Percentiles rank a stretch among this genome's conserved stretches.
Conservation (phyloP, 768 basidiomycete species). For the Podaxis sp. region DNA sequence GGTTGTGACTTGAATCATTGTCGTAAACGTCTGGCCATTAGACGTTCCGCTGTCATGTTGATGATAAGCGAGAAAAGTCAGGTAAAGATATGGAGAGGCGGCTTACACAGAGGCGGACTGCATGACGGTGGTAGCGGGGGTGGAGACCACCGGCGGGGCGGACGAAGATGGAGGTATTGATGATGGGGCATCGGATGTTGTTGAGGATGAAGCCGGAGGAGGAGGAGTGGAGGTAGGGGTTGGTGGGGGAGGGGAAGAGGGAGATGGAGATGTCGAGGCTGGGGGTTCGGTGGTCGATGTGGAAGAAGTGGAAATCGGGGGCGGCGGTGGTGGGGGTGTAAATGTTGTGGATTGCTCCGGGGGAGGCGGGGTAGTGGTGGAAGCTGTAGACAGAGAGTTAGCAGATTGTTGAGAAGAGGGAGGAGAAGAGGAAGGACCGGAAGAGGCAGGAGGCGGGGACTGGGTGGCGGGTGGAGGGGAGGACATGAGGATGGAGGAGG, state of each 20-base stretch:
- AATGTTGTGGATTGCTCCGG: not conserved
- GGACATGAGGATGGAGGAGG: not conserved
- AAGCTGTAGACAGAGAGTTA: not conserved
- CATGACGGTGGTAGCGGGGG: not conserved
- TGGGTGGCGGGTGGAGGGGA: not conserved
- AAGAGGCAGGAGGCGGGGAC: not conserved
- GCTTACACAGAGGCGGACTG: constrained; percentile 9
- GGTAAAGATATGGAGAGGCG: not conserved
- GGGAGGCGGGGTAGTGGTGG: not conserved
- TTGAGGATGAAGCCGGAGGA: not conserved
- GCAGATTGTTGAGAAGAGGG: not conserved
- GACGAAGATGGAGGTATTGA: not conserved
- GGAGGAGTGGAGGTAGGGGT: not conserved
- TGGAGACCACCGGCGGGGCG: not conserved
- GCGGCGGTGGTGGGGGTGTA: not conserved
- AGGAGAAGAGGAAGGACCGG: not conserved
- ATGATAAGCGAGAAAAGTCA: not conserved
- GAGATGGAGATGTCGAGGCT: not conserved
- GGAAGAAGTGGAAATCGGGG: not conserved
- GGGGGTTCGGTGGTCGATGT: not conserved
- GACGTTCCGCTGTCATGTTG: constrained; percentile 14
- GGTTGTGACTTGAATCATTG: constrained; percentile 26
- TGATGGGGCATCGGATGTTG: not conserved
- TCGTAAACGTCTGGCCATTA: constrained; percentile 31
- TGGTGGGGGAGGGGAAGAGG: not conserved